These are phyloP conservation scores for Lepidium didymum DNA, from an alignment of 345 rosid genomes.

Conservation along the genomic window DNA sequence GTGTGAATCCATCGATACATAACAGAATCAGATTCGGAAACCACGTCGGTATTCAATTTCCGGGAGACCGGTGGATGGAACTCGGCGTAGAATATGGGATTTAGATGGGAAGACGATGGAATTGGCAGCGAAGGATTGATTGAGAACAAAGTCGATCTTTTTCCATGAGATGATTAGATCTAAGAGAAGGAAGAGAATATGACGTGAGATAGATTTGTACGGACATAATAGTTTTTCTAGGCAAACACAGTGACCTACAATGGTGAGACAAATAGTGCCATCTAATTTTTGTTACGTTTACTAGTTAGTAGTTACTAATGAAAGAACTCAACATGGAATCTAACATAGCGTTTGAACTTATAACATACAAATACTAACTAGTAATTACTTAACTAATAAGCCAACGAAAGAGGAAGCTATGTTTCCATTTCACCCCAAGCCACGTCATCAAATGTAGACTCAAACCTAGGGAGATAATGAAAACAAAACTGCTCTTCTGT, in stretches of 20 bases:
- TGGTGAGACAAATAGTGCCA: no score
- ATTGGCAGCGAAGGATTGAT: conserved; percentile 32
- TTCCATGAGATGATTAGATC: conserved; percentile 17
- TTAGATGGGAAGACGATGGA: conserved; percentile 47
- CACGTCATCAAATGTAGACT: background rate
- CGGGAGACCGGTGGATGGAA: conserved; percentile 31
- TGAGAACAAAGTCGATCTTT: conserved; percentile 77
- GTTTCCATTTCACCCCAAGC: conserved; percentile 44
- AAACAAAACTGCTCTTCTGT: conserved; percentile 24
- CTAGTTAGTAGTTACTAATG: no score
- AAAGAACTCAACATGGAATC: no score
- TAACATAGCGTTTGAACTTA: background rate
- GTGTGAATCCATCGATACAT: no score
- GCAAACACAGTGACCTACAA: no score
- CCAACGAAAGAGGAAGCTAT: background rate
- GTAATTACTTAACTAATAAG: background rate
- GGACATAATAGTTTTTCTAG: no score
- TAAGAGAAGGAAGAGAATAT: no score
- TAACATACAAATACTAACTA: background rate
- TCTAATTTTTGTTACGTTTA: no score
- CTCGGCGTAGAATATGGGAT: conserved; percentile 30
- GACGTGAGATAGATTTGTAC: no score
- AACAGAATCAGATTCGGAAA: conserved; percentile 45
- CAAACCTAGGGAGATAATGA: conserved; percentile 30
- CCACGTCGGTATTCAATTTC: conserved; percentile 37